Conservation (phyloP, 1,284 basidiomycete species). For the Rhodotorula mucilaginosa region DNA sequence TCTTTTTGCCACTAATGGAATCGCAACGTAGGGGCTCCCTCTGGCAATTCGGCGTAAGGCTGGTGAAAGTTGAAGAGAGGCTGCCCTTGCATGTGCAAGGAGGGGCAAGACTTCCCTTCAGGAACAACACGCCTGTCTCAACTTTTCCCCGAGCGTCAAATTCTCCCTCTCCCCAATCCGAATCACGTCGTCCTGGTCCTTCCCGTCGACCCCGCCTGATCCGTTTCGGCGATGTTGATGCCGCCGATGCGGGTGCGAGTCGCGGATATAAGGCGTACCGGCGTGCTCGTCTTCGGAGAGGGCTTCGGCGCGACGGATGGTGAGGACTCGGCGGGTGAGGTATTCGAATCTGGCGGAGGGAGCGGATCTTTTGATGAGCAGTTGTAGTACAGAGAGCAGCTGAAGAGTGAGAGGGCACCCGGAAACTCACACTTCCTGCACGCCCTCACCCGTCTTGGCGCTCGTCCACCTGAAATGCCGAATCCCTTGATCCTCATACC, state of each 20-base stretch:
- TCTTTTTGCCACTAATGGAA: no score
- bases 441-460: slow-evolving; percentile 40
- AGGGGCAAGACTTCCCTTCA: neutral
- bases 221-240: neutral
- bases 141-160: neutral
- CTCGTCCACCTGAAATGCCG: slow-evolving; percentile 38
- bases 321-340: slow-evolving; percentile 9
- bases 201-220: no score
- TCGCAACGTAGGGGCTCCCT: no score
- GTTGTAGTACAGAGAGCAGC: neutral
- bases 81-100: no score
- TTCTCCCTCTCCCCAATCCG: slow-evolving; percentile 9
- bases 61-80: no score
- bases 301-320: neutral
- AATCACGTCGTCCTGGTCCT: slow-evolving; percentile 6
- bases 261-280: slow-evolving; percentile 7
- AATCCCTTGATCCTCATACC: slow-evolving; percentile 32
- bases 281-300: slow-evolving; percentile 13
- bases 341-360: slow-evolving; percentile 15
- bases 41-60: no score
- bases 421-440: slow-evolving; percentile 35
- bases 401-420: no score
- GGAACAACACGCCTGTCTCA: slow-evolving; percentile 1
- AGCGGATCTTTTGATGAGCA: neutral
- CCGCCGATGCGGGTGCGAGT: neutral